These are phyloP conservation scores for Schizophyllum commune DNA, from an alignment of 1,284 basidiomycete genomes.

Conservation along the genomic window DNA sequence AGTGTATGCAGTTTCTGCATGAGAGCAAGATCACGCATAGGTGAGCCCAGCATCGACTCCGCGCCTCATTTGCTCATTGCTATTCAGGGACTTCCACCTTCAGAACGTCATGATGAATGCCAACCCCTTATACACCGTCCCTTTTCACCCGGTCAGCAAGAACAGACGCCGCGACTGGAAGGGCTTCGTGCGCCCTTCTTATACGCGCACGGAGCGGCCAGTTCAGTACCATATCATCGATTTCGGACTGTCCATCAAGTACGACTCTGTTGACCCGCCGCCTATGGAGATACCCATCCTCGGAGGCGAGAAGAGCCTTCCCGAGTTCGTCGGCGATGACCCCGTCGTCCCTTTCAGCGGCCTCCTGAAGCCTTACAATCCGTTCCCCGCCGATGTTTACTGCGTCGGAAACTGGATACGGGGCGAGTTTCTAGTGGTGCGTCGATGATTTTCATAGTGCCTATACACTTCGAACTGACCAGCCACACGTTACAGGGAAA, in stretches of 20 bases:
- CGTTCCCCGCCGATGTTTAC: slow-evolving; percentile 12
- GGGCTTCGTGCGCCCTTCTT: slow-evolving; percentile 3
- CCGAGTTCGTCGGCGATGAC: slow-evolving; percentile 5
- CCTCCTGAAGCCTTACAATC: slow-evolving; percentile 5
- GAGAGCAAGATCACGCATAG: slow-evolving; percentile 14
- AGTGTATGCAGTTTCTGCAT: slow-evolving; percentile 26
- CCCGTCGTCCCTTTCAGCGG: background rate
- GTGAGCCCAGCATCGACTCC: slow-evolving; percentile 1
- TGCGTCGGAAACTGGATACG: slow-evolving; percentile 4
- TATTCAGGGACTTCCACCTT: slow-evolving; percentile 8
- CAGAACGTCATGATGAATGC: slow-evolving; percentile 12
- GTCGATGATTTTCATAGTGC: background rate
- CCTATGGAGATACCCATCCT: slow-evolving; percentile 5
- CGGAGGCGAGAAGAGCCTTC: slow-evolving; percentile 2
- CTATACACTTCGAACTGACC: background rate
- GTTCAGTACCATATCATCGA: slow-evolving; percentile 12
- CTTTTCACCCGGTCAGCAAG: slow-evolving; percentile 12
- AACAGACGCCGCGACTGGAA: background rate
- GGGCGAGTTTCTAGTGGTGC: background rate
- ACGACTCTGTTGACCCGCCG: slow-evolving; percentile 8
- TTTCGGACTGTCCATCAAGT: slow-evolving; percentile 11
- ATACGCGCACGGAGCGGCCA: slow-evolving; percentile 11
- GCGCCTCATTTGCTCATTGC: background rate
- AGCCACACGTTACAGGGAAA: background rate
- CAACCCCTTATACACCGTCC: slow-evolving; percentile 8